Conservation (phyloP, 148 eudicot genomes). For the Fallopia convolvulus region DNA sequence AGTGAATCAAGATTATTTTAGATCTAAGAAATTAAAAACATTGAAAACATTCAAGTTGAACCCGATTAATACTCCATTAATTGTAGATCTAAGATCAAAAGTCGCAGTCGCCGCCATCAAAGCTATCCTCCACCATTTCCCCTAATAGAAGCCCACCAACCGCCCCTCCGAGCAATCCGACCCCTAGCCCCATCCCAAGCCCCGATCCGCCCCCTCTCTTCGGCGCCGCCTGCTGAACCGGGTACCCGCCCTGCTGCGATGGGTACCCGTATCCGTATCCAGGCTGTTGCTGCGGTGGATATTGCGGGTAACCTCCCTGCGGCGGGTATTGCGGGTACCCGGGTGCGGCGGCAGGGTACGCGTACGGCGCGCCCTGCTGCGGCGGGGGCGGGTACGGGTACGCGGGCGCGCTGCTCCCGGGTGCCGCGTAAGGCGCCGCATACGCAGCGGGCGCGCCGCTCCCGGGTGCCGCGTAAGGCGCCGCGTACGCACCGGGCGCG, state of each 20-base stretch:
- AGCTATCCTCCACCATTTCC: slow-evolving; percentile 9
- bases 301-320: neutral
- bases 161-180: slow-evolving; percentile 6
- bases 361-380: neutral
- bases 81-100: neutral
- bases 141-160: slow-evolving; percentile 5
- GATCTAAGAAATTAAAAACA: neutral
- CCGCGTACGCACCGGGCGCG: neutral
- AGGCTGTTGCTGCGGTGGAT: neutral
- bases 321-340: neutral
- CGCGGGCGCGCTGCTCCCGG: neutral
- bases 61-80: too few relatives aligned
- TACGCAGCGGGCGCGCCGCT: neutral
- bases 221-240: neutral
- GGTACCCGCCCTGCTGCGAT: slow-evolving; percentile 9
- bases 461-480: neutral
- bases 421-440: neutral
- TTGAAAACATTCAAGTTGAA: neutral
- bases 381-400: neutral
- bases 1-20: too few relatives aligned
- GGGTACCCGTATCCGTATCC: neutral
- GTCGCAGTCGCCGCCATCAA: slow-evolving; percentile 2
- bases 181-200: slow-evolving; percentile 1
- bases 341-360: neutral
- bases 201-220: neutral